Evolutionary conservation across 306 rosid genomes (phyloP).

Genomic region (Delonix regia): DNA sequence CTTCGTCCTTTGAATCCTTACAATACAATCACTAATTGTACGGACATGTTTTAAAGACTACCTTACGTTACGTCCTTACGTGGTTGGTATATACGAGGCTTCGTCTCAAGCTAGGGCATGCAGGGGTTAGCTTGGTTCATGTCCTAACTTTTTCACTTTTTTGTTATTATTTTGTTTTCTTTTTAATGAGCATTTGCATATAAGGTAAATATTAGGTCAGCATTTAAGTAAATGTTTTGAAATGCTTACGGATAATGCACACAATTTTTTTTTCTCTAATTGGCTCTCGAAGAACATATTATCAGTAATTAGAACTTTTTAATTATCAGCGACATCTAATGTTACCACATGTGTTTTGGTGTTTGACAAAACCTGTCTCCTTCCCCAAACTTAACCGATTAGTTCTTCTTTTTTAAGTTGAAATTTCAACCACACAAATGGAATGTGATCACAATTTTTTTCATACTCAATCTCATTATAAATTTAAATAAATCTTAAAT

Average conservation of each 20-base stretch:
- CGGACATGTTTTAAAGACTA: not conserved
- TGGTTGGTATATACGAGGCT: not conserved
- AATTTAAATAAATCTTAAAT: not conserved
- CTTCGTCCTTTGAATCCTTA: too few species aligned
- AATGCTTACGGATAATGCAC: not conserved
- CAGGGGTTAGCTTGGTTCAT: not conserved
- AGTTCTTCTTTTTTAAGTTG: not conserved
- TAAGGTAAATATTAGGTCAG: too few species aligned
- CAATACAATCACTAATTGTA: not conserved
- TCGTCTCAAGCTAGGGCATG: not conserved
- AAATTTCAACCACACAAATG: not conserved
- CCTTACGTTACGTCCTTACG: not conserved
- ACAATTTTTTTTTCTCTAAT: too few species aligned
- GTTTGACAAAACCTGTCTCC: not conserved
- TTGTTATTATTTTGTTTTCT: too few species aligned
- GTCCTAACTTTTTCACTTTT: too few species aligned
- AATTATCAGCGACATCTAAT: not conserved
- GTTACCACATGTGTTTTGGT: not conserved
- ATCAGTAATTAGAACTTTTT: not conserved
- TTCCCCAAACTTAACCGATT: too few species aligned
- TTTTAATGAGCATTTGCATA: too few species aligned
- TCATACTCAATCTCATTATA: not conserved
- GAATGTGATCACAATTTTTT: not conserved
- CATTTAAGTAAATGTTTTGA: too few species aligned
- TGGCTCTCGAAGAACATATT: too few species aligned